Evolutionary conservation across 2,329 filamentous ascomycete species (phyloP).

Genomic region (Xylaria sp.): DNA sequence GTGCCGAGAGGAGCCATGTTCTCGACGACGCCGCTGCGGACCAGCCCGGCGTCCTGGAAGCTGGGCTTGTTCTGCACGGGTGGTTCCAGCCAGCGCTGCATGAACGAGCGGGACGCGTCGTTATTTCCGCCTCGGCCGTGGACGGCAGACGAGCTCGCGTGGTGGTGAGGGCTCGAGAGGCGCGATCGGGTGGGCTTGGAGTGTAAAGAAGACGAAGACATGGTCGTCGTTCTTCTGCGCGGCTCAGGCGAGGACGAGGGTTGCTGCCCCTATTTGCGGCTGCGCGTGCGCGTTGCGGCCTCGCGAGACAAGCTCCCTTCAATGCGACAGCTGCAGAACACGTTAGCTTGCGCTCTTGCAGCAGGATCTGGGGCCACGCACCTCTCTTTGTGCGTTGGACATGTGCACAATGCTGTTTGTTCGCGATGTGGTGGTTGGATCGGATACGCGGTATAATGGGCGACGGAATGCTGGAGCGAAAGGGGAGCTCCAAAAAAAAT

Average conservation of each 20-base stretch:
- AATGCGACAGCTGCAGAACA: slow-evolving; percentile 33
- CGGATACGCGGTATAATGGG: slow-evolving; percentile 39
- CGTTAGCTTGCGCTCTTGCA: slow-evolving; percentile 39
- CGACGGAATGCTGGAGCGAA: slow-evolving; percentile 38
- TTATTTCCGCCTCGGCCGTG: slow-evolving; percentile 37
- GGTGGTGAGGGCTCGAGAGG: slow-evolving; percentile 63
- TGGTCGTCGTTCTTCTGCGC: slow-evolving; percentile 24
- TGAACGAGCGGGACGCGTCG: slow-evolving; percentile 59
- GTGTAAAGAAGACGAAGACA: slow-evolving; percentile 47
- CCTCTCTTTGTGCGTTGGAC: slow-evolving; percentile 34
- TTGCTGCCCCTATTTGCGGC: slow-evolving; percentile 47
- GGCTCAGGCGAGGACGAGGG: slow-evolving; percentile 22
- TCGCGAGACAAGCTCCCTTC: slow-evolving; percentile 39
- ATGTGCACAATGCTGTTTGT: slow-evolving; percentile 34
- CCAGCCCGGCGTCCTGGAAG: slow-evolving; percentile 81
- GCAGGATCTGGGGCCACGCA: slow-evolving; percentile 22
- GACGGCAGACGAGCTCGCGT: slow-evolving; percentile 52
- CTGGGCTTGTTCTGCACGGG: slow-evolving; percentile 72
- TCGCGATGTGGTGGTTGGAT: slow-evolving; percentile 33
- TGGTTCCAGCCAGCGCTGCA: slow-evolving; percentile 70
- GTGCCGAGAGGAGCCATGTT: slow-evolving; percentile 86
- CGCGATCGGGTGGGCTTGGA: slow-evolving; percentile 59
- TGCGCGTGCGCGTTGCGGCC: slow-evolving; percentile 41
- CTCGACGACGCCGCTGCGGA: slow-evolving; percentile 79
- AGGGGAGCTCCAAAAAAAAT: slow-evolving; percentile 34